Evolutionary conservation across 768 basidiomycete species (phyloP).

Genomic region (Pholiota microspora): DNA sequence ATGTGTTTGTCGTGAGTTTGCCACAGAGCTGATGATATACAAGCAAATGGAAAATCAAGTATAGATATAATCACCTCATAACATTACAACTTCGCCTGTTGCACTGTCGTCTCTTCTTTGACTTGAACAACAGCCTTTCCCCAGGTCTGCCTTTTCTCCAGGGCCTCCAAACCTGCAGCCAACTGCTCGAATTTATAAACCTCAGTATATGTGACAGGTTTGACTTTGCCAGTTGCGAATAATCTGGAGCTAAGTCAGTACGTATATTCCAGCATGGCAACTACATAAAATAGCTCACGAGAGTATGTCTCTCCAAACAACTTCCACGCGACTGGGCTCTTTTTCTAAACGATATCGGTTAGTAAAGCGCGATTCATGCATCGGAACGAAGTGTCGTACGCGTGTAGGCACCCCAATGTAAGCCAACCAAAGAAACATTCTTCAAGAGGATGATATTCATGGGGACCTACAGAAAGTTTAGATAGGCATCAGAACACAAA

Average conservation of each 20-base stretch:
- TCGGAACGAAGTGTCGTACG: constrained; percentile 42
- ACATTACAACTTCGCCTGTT: constrained; percentile 42
- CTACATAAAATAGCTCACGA: constrained; percentile 35
- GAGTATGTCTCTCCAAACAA: constrained; percentile 74
- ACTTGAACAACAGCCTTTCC: constrained; percentile 81
- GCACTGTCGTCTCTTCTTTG: constrained; percentile 39
- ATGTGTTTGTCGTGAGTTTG: no score
- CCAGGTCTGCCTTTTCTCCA: constrained; percentile 88
- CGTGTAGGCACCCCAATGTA: constrained; percentile 84
- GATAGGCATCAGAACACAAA: background rate
- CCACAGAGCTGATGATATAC: background rate
- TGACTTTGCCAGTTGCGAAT: constrained; percentile 61
- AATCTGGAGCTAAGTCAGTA: constrained; percentile 39
- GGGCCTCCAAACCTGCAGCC: constrained; percentile 64
- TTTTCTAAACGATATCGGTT: constrained; percentile 57
- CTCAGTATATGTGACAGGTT: constrained; percentile 69
- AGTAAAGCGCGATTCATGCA: no score
- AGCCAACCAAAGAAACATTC: constrained; percentile 79
- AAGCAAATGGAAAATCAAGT: background rate
- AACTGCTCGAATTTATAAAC: constrained; percentile 69
- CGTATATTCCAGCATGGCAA: background rate
- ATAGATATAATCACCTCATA: background rate
- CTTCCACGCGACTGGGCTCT: constrained; percentile 60
- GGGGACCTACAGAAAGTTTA: constrained; percentile 55
- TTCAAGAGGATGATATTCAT: constrained; percentile 83